A percentile compares a stretch with the other conserved stretches of the same genome.
phyloP scores from a whole-genome alignment of 1,284 basidiomycete species.

The Vanrija pseudolonga region DNA sequence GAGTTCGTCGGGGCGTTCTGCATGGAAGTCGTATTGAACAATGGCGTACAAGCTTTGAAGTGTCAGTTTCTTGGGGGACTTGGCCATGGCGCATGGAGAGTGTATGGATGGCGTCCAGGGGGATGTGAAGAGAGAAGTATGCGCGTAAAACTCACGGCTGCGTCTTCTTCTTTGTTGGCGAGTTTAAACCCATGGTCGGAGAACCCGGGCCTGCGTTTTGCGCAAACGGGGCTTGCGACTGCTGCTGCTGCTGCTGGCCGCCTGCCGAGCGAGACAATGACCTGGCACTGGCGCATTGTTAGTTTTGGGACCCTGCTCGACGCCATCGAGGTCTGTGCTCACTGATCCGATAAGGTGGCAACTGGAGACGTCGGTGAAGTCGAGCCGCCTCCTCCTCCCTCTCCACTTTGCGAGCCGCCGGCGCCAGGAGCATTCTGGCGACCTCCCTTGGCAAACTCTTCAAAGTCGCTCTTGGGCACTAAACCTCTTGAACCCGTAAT shows the following conservation, averaged over 20 bases:
- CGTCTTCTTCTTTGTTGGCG: conserved; percentile 1
- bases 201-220: no score
- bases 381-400: no score
- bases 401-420: no score
- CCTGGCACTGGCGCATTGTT: neutral
- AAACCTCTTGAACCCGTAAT: conserved; percentile 84
- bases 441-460: conserved; percentile 75
- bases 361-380: neutral
- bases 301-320: neutral
- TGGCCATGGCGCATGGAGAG: neutral
- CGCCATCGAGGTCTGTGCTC: neutral
- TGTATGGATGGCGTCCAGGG: neutral
- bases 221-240: neutral
- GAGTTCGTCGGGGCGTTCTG: conserved; percentile 93
- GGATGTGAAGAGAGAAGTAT: neutral
- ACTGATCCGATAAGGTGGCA: neutral
- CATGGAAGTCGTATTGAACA: conserved; percentile 90
- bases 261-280: neutral
- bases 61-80: neutral
- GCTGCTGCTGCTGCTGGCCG: conserved; percentile 1
- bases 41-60: conserved; percentile 66
- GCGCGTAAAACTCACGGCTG: conserved; percentile 20
- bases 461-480: conserved; percentile 80
- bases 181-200: neutral
- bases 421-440: conserved; percentile 2